Conservation (phyloP, 768 basidiomycete species). For the Mycena metata region DNA sequence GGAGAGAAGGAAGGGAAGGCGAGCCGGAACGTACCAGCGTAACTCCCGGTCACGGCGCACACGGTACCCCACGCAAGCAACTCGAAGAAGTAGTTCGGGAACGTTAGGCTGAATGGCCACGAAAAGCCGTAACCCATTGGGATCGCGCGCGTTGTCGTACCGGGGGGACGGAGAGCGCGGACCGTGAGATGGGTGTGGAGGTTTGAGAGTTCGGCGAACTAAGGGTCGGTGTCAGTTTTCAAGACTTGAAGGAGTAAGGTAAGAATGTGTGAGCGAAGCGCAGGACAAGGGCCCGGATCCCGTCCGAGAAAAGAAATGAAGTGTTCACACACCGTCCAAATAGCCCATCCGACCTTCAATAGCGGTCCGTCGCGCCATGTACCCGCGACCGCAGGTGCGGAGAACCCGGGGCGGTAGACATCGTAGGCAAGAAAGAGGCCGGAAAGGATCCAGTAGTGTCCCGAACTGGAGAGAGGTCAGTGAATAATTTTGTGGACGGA, state of each 20-base stretch:
- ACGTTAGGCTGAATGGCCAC: constrained; percentile 67
- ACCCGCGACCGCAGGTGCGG: constrained; percentile 71
- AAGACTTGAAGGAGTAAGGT: too few relatives aligned
- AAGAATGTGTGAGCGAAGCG: neutral
- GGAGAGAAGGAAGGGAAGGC: neutral
- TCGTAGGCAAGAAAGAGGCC: constrained; percentile 86
- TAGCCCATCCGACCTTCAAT: constrained; percentile 71
- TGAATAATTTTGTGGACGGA: neutral
- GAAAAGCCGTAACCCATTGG: constrained; percentile 95
- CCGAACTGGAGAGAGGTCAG: constrained; percentile 66
- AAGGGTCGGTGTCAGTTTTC: constrained; percentile 7
- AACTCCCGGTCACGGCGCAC: constrained; percentile 81
- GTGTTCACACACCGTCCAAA: constrained; percentile 79
- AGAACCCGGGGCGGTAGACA: constrained; percentile 86
- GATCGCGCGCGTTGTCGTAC: constrained; percentile 83
- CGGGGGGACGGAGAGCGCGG: constrained; percentile 85
- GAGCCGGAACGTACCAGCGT: constrained; percentile 69
- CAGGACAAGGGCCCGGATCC: neutral
- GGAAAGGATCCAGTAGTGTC: constrained; percentile 88
- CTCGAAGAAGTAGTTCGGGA: constrained; percentile 97
- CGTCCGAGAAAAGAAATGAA: too few relatives aligned
- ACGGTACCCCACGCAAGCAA: constrained; percentile 80
- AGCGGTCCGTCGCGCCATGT: constrained; percentile 76
- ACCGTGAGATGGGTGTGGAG: constrained; percentile 85
- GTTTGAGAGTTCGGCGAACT: constrained; percentile 94